phyloP scores from a whole-genome alignment of 1,284 basidiomycete species.

The Rhodotorula glutinis region DNA sequence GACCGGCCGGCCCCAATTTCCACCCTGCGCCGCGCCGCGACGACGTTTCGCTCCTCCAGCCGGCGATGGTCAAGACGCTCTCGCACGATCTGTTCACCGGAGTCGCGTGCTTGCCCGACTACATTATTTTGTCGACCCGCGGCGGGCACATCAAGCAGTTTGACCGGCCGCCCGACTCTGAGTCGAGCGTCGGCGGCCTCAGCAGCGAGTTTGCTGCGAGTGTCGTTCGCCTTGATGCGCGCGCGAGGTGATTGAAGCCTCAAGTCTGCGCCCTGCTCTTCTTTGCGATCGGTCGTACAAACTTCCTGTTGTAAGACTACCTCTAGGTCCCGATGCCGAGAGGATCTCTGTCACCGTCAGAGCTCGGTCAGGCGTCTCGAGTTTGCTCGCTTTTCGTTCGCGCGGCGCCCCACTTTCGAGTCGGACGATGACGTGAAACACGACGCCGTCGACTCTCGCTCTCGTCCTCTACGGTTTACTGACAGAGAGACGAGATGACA shows the following conservation, averaged over 20 bases:
- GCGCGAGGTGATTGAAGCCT: constrained; percentile 15
- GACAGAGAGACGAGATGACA: constrained; percentile 7
- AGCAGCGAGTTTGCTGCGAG: constrained; percentile 31
- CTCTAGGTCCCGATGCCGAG: too few relatives aligned
- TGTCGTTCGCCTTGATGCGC: constrained; percentile 25
- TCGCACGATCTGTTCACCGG: constrained; percentile 30
- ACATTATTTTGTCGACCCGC: constrained; percentile 21
- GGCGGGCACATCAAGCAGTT: constrained; percentile 29
- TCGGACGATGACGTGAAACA: too few relatives aligned
- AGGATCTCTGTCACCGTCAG: too few relatives aligned
- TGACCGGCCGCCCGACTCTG: constrained; percentile 31
- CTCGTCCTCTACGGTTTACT: too few relatives aligned
- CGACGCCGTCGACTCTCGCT: too few relatives aligned
- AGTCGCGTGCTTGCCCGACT: constrained; percentile 21
- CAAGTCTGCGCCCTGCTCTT: too few relatives aligned
- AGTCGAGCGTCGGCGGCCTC: constrained; percentile 15
- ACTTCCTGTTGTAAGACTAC: too few relatives aligned
- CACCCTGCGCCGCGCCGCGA: constrained; percentile 83
- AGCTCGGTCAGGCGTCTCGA: too few relatives aligned
- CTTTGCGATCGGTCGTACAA: too few relatives aligned
- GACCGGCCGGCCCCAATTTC: constrained; percentile 26
- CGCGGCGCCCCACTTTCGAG: too few relatives aligned
- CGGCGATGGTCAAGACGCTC: constrained; percentile 65
- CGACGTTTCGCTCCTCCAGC: constrained; percentile 85
- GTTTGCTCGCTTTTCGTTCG: too few relatives aligned